Percentiles rank a stretch among this genome's conserved stretches.
Evolutionary conservation across 1,284 basidiomycete species (phyloP).

Genomic region (Apiotrichum akiyoshidainum): DNA sequence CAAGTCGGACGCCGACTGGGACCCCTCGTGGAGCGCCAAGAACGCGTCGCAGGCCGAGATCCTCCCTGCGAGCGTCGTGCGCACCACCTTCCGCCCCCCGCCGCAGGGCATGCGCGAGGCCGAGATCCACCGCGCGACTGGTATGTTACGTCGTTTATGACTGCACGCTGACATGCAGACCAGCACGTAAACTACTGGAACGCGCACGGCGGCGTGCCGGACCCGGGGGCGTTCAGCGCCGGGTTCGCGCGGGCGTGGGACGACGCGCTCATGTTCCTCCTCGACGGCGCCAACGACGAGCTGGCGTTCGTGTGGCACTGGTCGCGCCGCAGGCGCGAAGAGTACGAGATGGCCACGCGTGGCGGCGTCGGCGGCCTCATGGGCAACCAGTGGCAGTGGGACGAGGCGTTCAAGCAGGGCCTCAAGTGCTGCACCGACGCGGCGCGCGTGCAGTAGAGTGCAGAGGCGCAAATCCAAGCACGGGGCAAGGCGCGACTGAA

Average conservation of each 20-base stretch:
- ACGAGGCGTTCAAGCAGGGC: slow-evolving; percentile 61
- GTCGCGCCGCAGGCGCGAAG: slow-evolving; percentile 55
- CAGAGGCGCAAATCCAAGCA: too few species aligned
- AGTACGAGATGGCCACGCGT: slow-evolving; percentile 48
- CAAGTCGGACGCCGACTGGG: slow-evolving; percentile 67
- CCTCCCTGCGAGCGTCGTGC: slow-evolving; percentile 58
- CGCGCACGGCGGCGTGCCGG: slow-evolving; percentile 54
- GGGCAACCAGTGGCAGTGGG: slow-evolving; percentile 62
- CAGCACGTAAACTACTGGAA: slow-evolving; percentile 62
- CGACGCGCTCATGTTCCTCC: slow-evolving; percentile 61
- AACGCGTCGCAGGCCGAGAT: slow-evolving; percentile 66
- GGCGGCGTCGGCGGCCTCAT: slow-evolving; percentile 26
- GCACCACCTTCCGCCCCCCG: slow-evolving; percentile 23
- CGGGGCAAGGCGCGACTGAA: too few species aligned
- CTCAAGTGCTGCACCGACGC: slow-evolving; percentile 23
- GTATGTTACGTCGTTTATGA: slow-evolving; percentile 43
- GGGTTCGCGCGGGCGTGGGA: slow-evolving; percentile 70
- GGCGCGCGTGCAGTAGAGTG: background rate
- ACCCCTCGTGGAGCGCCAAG: slow-evolving; percentile 72
- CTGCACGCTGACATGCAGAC: slow-evolving; percentile 45
- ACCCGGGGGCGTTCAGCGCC: slow-evolving; percentile 65
- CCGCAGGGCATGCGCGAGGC: slow-evolving; percentile 48
- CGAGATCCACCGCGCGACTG: slow-evolving; percentile 51
- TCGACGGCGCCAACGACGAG: slow-evolving; percentile 52
- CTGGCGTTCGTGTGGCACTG: slow-evolving; percentile 64